Conservation (phyloP, 169 alveolate genomes). For the Eimeria necatrix region DNA sequence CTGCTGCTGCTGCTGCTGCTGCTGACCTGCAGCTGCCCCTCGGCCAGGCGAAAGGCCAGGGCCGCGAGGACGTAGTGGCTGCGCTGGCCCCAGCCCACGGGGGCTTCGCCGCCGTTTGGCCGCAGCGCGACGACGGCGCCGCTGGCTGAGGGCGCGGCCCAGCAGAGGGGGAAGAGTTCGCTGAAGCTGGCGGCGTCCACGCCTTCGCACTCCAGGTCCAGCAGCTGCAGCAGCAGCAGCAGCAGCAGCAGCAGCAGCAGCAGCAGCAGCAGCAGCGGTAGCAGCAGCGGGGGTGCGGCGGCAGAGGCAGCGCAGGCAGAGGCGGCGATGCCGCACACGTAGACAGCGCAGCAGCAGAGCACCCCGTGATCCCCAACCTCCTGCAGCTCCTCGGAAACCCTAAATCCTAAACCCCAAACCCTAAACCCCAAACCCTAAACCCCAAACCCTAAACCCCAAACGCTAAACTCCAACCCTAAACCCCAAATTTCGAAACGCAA, state of each 20-base stretch:
- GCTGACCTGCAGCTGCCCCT: conserved; percentile 77
- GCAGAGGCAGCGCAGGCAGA: background rate
- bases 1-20: background rate
- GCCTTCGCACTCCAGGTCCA: conserved; percentile 79
- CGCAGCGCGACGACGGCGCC: conserved; percentile 83
- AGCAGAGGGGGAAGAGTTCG: conserved; percentile 55
- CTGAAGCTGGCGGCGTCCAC: conserved; percentile 62
- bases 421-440: no score
- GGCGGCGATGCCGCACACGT: background rate
- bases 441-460: no score
- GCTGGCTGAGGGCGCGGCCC: conserved; percentile 79
- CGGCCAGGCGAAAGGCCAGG: conserved; percentile 71
- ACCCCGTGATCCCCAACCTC: no score
- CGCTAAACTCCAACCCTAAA: no score
- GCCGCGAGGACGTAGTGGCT: conserved; percentile 68
- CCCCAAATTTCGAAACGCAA: no score
- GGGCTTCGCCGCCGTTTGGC: conserved; percentile 76
- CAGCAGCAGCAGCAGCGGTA: background rate
- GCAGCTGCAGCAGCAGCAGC: conserved; percentile 20
- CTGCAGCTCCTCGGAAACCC: no score
- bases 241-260: background rate
- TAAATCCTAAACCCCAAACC: no score
- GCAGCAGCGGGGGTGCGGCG: conserved; percentile 4
- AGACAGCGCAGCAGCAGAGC: background rate
- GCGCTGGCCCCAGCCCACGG: conserved; percentile 79